Base-by-base conservation (phyloP, 2,329 filamentous ascomycete species). In the Penicillium concentricum region DNA sequence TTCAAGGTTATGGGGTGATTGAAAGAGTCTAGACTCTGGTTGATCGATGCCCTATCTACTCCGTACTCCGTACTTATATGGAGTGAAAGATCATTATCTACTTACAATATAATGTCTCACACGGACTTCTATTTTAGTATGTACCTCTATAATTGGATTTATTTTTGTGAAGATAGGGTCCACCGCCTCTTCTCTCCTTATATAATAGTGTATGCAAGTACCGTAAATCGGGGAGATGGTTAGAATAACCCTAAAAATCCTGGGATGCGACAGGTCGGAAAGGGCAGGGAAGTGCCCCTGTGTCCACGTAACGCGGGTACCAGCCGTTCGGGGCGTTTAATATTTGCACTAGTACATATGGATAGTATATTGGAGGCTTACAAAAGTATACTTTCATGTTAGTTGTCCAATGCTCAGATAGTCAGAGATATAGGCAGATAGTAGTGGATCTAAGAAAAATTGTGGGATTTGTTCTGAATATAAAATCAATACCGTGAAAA, bases 131-230 rank as follows among this genome's bases (percentile, higher is more conserved):
- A 39, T 41, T 49, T 50, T 20, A 15, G 26, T 30, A 13, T 18
- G 26, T 9, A 16, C 28, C 22, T 22, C 16, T 22, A 49, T 45
- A 38, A 32, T 49, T 48, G 20, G 12, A 26, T 34, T 18, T 54
- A 24, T 5, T n/a, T 48, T 34, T 48, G 22, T 28, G 5, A 34
- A 20, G 28, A 34, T 41, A 24, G 15, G 8, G 16, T 43, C 61
- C 60, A 63, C 61, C 61, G 57, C 62, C 55, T 56, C 5, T 63
- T 60, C 47, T 30, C 38, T 32, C 37, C 13, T 32, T 5, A 32
- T 13, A 32, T 32, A 20, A 26, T 18, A 10, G n/a, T 44, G 4
- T 18, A 41, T 42, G 13, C 26, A 41, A 22, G 49, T 28, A 30
- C 26, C 18, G 56, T 52, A 22, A 16, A 18, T 20, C 9, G 44